Conservation (phyloP, 2,329 filamentous ascomycete species). For the Verticillium zaregamsianum region DNA sequence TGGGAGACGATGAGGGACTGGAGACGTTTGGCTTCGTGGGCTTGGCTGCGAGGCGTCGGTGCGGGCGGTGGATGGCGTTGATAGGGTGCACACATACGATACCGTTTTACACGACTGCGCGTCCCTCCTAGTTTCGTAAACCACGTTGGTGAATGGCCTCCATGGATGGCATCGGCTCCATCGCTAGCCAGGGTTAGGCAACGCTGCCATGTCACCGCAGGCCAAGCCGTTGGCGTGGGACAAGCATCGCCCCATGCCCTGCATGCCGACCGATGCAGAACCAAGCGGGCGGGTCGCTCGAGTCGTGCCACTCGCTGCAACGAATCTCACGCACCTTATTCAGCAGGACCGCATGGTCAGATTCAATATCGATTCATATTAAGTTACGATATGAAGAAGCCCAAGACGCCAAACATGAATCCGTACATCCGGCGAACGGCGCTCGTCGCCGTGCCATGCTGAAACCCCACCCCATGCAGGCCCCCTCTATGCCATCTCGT, state of each 20-base stretch:
- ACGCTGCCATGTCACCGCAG: too few relatives aligned
- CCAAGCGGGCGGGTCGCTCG: not conserved
- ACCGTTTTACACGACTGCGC: not conserved
- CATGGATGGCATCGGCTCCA: not conserved
- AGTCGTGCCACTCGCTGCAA: not conserved
- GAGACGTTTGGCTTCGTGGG: not conserved
- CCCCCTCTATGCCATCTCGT: constrained; percentile 30
- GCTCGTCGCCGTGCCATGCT: not conserved
- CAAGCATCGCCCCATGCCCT: not conserved
- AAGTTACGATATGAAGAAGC: not conserved
- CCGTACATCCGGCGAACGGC: not conserved
- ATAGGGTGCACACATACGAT: not conserved
- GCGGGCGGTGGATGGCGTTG: not conserved
- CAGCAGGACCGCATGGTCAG: not conserved
- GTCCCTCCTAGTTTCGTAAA: not conserved
- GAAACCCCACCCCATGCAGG: not conserved
- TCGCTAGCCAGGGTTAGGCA: too few relatives aligned
- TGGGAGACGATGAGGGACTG: not conserved
- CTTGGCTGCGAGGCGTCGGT: not conserved
- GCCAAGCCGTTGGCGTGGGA: not conserved
- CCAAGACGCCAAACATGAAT: not conserved
- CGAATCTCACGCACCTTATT: not conserved
- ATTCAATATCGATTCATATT: not conserved
- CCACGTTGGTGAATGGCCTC: too few relatives aligned
- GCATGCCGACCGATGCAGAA: not conserved